phyloP scores from a whole-genome alignment of 2,329 filamentous ascomycete genomes.

The Talaromyces sp. region DNA sequence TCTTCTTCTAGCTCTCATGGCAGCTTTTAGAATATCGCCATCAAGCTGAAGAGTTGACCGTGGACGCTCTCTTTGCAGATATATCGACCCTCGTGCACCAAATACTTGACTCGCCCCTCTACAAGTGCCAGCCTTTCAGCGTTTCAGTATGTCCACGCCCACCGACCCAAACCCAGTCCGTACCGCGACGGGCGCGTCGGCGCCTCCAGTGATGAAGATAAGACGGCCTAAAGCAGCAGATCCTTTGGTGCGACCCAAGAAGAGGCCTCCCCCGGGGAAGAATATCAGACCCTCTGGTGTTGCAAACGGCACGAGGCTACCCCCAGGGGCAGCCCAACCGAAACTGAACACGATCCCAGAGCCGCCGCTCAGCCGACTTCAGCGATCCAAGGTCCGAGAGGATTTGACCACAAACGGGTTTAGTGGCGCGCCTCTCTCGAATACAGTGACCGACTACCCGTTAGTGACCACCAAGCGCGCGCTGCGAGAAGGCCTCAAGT shows the following conservation, averaged over 20 bases:
- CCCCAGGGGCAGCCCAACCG: conserved; percentile 11
- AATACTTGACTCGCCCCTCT: background rate
- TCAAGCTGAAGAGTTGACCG: background rate
- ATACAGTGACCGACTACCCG: conserved; percentile 54
- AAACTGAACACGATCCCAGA: conserved; percentile 15
- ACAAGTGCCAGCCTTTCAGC: background rate
- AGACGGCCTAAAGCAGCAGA: conserved; percentile 53
- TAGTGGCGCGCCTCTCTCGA: conserved; percentile 36
- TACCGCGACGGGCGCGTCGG: conserved; percentile 45
- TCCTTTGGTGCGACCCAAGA: conserved; percentile 62
- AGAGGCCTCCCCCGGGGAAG: conserved; percentile 25
- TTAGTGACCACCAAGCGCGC: conserved; percentile 79
- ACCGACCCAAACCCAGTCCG: conserved; percentile 44
- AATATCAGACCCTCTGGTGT: conserved; percentile 16
- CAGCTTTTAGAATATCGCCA: background rate
- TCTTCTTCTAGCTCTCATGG: background rate
- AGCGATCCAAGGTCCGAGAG: conserved; percentile 19
- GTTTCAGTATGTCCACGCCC: conserved; percentile 30
- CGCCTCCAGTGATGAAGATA: conserved; percentile 38
- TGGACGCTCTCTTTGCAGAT: background rate
- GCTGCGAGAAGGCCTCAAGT: conserved; percentile 71
- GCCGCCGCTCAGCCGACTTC: conserved; percentile 18
- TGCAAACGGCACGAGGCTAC: conserved; percentile 19
- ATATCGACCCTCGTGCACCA: background rate
- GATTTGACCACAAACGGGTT: conserved; percentile 39